Evolutionary conservation across 495 filamentous ascomycete genomes (phyloP).

Genomic region (Neurospora africana): DNA sequence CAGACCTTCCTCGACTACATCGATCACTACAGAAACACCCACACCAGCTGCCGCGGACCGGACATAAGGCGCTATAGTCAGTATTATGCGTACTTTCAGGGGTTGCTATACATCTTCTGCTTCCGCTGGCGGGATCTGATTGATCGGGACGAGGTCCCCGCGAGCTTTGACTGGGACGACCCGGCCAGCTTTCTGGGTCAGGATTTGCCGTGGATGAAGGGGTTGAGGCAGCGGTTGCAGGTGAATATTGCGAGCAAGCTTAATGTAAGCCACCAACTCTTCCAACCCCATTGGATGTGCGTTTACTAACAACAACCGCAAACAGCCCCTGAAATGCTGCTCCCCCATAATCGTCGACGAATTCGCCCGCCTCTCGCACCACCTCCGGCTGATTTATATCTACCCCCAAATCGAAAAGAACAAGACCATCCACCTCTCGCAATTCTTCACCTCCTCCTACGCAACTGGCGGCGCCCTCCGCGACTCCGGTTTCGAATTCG

Average conservation of each 20-base stretch:
- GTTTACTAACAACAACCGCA: background rate
- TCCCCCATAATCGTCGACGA: conserved; percentile 82
- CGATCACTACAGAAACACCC: conserved; percentile 46
- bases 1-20: conserved; percentile 64
- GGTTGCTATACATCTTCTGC: conserved; percentile 80
- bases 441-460: conserved; percentile 39
- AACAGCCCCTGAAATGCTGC: conserved; percentile 77
- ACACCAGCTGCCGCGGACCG: conserved; percentile 63
- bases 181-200: conserved; percentile 42
- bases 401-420: conserved; percentile 83
- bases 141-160: conserved; percentile 31
- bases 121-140: conserved; percentile 93
- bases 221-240: conserved; percentile 59
- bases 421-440: conserved; percentile 64
- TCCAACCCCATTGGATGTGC: background rate
- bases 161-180: conserved; percentile 44
- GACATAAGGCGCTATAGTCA: conserved; percentile 72
- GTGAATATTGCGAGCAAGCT: conserved; percentile 72
- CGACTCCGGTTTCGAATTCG: conserved; percentile 51
- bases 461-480: conserved; percentile 42
- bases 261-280: conserved; percentile 43
- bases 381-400: conserved; percentile 58
- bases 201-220: conserved; percentile 62
- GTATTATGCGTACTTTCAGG: conserved; percentile 86
- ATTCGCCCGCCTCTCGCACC: conserved; percentile 76